phyloP scores from a whole-genome alignment of 1,139 yeast genomes.

The Yamadazyma diddensiae region DNA sequence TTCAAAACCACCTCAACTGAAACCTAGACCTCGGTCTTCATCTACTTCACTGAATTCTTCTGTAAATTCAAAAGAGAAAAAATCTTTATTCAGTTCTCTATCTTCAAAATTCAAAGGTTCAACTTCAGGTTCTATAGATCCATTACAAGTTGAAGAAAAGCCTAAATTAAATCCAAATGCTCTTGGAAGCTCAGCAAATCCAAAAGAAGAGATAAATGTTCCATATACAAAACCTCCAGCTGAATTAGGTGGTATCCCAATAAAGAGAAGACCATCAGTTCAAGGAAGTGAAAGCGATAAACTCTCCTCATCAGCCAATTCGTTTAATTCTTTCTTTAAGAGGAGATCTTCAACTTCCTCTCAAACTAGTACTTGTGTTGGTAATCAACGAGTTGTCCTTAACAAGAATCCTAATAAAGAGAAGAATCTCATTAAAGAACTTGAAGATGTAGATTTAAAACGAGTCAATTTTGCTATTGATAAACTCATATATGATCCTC shows the following conservation, averaged over 20 bases:
- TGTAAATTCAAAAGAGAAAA: conserved; percentile 22
- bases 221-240: conserved; percentile 14
- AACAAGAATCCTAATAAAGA: conserved; percentile 46
- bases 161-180: conserved; percentile 7
- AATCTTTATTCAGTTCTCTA: conserved; percentile 46
- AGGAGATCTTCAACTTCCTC: conserved; percentile 14
- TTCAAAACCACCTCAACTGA: conserved; percentile 6
- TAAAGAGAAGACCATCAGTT: conserved; percentile 12
- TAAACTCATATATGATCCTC: conserved; percentile 74
- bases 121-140: conserved; percentile 3
- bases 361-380: conserved; percentile 12
- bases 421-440: conserved; percentile 36
- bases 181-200: conserved; percentile 7
- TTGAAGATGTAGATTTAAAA: conserved; percentile 39
- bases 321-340: conserved; percentile 16
- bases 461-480: conserved; percentile 78
- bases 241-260: conserved; percentile 14
- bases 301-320: conserved; percentile 10
- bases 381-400: conserved; percentile 32
- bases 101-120: conserved; percentile 50
- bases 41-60: conserved; percentile 14
- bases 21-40: conserved; percentile 12
- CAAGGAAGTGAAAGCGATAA: conserved; percentile 10
- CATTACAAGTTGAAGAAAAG: background rate
- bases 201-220: conserved; percentile 7